phyloP scores from a whole-genome alignment of 176 grass and related monocot genomes.

The Cocos nucifera region DNA sequence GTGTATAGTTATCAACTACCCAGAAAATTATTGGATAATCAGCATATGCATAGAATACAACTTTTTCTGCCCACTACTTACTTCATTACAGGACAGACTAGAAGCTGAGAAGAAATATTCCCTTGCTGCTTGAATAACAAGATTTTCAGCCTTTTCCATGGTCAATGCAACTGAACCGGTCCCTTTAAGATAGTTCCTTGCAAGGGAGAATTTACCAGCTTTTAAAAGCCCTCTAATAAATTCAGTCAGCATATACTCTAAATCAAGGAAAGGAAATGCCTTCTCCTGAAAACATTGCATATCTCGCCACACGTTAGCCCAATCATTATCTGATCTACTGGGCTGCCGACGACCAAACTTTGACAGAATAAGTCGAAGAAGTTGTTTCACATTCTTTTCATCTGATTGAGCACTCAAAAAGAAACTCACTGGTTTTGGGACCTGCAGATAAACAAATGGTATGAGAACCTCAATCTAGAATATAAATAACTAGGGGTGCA shows the following conservation, averaged over 20 bases:
- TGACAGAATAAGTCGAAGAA: constrained; percentile 77
- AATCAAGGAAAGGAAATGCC: constrained; percentile 94
- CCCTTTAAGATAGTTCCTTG: constrained; percentile 94
- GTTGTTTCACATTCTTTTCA: constrained; percentile 85
- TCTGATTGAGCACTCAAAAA: constrained; percentile 60
- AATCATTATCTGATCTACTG: constrained; percentile 77
- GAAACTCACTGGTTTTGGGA: constrained; percentile 73
- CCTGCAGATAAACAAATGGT: constrained; percentile 35
- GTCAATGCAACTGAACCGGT: constrained; percentile 70
- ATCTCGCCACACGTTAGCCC: constrained; percentile 88
- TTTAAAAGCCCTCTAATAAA: constrained; percentile 93
- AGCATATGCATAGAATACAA: too few relatives aligned
- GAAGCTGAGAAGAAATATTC: constrained; percentile 99
- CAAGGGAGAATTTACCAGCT: constrained; percentile 93
- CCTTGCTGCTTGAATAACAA: constrained; percentile 81
- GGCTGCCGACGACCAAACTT: constrained; percentile 92
- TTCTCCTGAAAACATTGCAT: constrained; percentile 88
- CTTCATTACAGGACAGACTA: constrained; percentile 75
- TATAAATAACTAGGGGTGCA: too few relatives aligned
- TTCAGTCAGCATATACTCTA: constrained; percentile 84
- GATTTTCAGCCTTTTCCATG: constrained; percentile 63
- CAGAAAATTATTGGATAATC: too few relatives aligned
- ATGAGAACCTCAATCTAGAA: not conserved
- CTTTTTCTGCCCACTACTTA: constrained; percentile 30
- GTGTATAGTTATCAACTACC: too few relatives aligned